Evolutionary conservation across 2,329 filamentous ascomycete genomes (phyloP), one percentile per base, ranked within the genome.

Genomic region (Parasarocladium wereldwijsianum): DNA sequence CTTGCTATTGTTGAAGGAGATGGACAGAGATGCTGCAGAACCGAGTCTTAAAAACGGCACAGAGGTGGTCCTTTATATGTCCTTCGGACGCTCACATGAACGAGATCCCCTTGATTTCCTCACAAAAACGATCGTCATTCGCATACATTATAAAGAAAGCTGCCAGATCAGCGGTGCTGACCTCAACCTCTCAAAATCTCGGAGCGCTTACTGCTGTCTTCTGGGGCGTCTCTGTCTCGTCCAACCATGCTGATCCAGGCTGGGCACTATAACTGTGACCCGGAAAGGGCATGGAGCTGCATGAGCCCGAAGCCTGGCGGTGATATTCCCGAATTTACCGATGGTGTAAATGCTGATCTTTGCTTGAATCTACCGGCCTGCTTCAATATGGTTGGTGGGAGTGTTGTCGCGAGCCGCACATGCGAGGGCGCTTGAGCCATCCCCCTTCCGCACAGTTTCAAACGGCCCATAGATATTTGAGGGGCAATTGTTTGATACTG

Each of bases 321-420:
- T 19, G n/a, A 11, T 14, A 15, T 9, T 29, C 27, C 27, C 27
- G 27, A n/a, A 21, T 29, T 29, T 21, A 11, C 27, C 27, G 18
- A 19, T 13, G 16, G 27, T 29, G 18, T 4, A 29, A 29, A 13
- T 22, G 27, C 27, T 19, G 27, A 29, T 29, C 27, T 10, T 29
- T 29, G 18, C 27, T 29, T 29, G 27, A 29, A 29, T 21, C 27
- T 29, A 22, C 27, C 27, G 27, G 27, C n/a, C 16, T 8, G 12
- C 9, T 17, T 15, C 17, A 13, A n/a, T 8, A n/a, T 29, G 27
- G 27, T 29, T 29, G 27, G 27, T 29, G 27, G 27, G 27, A 29
- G n/a, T n/a, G n/a, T n/a, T n/a, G n/a, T n/a, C n/a, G n/a, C n/a
- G n/a, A n/a, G n/a, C n/a, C n/a, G n/a, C n/a, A n/a, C n/a, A n/a